These are phyloP conservation scores for Phytophthora ohioensis DNA, from an alignment of 352 stramenopile species.

Conservation along the genomic window DNA sequence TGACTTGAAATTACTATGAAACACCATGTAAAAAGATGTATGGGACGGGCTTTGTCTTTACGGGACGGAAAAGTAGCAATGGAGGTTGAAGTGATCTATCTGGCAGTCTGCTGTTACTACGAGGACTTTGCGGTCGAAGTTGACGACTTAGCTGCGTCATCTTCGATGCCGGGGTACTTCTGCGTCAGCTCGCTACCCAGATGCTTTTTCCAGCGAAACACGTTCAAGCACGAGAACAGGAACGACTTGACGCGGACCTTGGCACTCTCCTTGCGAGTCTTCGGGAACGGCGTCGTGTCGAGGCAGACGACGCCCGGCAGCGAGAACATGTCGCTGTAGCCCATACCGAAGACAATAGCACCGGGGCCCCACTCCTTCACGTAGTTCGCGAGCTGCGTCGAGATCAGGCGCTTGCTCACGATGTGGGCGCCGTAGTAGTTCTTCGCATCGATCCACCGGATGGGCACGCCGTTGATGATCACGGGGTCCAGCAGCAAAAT, in stretches of 20 bases:
- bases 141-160: conserved; percentile 17
- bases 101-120: conserved; percentile 8
- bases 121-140: not conserved
- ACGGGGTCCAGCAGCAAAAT: conserved; percentile 85
- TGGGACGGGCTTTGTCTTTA: not conserved
- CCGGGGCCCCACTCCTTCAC: conserved; percentile 89
- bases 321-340: conserved; percentile 89
- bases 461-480: conserved; percentile 84
- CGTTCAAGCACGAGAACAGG: conserved; percentile 67
- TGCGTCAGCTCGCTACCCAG: conserved; percentile 80
- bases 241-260: conserved; percentile 87
- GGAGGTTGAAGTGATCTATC: conserved; percentile 10
- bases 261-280: conserved; percentile 66
- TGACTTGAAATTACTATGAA: conserved; percentile 2
- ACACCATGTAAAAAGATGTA: not conserved
- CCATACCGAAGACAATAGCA: conserved; percentile 89
- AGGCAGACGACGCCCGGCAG: conserved; percentile 83
- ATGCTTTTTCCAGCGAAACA: conserved; percentile 84
- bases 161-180: conserved; percentile 56
- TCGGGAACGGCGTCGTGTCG: conserved; percentile 85
- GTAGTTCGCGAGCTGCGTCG: conserved; percentile 82
- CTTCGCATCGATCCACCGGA: conserved; percentile 90
- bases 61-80: not conserved
- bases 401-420: conserved; percentile 87
- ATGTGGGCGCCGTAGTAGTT: conserved; percentile 92